phyloP scores from a whole-genome alignment of 148 eudicot genomes.

The Rheum nobile region DNA sequence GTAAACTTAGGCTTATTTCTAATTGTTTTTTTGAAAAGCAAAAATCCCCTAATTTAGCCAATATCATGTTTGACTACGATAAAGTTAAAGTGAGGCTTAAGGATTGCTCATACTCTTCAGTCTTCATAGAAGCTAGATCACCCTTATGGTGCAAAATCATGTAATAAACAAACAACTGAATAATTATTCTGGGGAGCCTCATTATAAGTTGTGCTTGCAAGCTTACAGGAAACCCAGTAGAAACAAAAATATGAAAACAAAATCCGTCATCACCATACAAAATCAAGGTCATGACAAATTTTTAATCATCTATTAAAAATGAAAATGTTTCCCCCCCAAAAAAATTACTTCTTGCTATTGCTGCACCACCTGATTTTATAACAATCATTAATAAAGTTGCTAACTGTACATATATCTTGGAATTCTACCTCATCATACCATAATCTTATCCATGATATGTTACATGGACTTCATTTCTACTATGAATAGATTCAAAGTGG shows the following conservation, averaged over 20 bases:
- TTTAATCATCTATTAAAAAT: no score
- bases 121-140: background rate
- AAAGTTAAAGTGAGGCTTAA: background rate
- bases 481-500: background rate
- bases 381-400: no score
- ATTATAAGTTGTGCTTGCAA: background rate
- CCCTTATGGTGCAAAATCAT: background rate
- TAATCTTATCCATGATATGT: background rate
- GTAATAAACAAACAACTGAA: background rate
- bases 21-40: background rate
- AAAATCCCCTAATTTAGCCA: background rate
- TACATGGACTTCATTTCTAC: background rate
- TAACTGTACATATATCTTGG: background rate
- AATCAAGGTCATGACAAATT: background rate
- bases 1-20: background rate
- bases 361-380: background rate
- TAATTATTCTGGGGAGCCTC: background rate
- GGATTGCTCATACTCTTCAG: background rate
- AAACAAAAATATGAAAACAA: background rate
- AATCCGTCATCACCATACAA: background rate
- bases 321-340: no score
- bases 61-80: background rate
- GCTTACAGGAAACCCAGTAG: background rate
- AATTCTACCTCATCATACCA: no score
- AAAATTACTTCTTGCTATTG: background rate